Conservation (phyloP, 139 green algal species). For the Tetradesmus lagerheimii region DNA sequence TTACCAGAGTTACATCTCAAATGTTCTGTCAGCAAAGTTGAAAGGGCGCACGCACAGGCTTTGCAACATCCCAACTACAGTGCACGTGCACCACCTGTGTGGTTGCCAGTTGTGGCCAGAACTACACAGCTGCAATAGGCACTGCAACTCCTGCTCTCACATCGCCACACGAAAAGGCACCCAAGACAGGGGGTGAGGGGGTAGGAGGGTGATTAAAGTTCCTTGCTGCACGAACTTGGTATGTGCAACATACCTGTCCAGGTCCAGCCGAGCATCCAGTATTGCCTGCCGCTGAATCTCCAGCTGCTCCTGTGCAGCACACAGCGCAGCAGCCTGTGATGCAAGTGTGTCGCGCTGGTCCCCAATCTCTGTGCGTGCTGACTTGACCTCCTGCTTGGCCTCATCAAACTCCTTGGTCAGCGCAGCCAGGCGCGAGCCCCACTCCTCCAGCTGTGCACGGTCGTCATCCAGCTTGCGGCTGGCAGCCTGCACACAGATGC, state of each 20-base stretch:
- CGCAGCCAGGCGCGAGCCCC: conserved; percentile 9
- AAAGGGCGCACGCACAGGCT: not conserved
- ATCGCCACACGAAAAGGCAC: no score
- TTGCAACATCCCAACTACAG: not conserved
- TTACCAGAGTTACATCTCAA: not conserved
- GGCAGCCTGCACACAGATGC: conserved; percentile 27
- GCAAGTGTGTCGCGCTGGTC: not conserved
- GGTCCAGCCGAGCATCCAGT: not conserved
- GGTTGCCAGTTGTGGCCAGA: not conserved
- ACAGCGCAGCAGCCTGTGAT: conserved; percentile 12
- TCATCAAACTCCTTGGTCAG: conserved; percentile 42
- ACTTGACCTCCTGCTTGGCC: conserved; percentile 30
- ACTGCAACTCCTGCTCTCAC: not conserved
- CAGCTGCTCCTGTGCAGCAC: conserved; percentile 18
- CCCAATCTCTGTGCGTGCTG: conserved; percentile 40
- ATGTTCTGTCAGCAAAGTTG: not conserved
- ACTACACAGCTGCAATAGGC: not conserved
- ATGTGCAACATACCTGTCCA: conserved; percentile 45
- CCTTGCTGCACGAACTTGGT: no score
- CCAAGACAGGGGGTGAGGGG: no score
- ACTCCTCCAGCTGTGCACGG: conserved; percentile 12
- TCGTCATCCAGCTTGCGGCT: conserved; percentile 31
- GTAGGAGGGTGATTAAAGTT: no score
- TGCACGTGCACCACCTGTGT: not conserved
- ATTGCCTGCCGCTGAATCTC: conserved; percentile 28